phyloP scores from a whole-genome alignment of 148 eudicot genomes.

The Salicornia ramosissima region DNA sequence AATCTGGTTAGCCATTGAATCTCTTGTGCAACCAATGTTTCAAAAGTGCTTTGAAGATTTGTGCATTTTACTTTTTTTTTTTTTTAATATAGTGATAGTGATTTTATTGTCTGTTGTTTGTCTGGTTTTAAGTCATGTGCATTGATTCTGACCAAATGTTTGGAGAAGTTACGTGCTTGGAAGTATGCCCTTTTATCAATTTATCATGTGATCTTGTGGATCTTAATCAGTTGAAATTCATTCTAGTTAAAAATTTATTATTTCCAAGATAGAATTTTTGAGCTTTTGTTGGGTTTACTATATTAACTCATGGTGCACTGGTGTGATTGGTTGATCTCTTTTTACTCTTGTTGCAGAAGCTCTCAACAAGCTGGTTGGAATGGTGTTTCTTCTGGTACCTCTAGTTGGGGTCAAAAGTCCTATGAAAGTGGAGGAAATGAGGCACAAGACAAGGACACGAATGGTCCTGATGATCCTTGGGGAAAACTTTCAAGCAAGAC shows the following conservation, averaged over 20 bases:
- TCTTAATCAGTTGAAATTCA: background rate
- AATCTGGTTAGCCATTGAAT: background rate
- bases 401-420: conserved; percentile 30
- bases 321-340: background rate
- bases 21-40: background rate
- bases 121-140: background rate
- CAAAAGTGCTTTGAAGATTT: background rate
- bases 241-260: background rate
- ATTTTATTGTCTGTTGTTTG: background rate
- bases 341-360: conserved; percentile 8
- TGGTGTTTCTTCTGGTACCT: conserved; percentile 18
- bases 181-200: background rate
- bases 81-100: too few species aligned
- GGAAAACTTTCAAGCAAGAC: conserved; percentile 32
- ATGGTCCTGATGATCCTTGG: conserved; percentile 32
- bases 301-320: background rate
- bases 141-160: background rate
- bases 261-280: background rate
- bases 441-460: conserved; percentile 4
- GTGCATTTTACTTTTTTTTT: background rate
- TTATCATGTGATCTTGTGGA: background rate
- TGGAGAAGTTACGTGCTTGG: background rate
- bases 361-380: conserved; percentile 21
- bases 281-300: background rate
- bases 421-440: conserved; percentile 12